phyloP scores from a whole-genome alignment of 306 rosid genomes.

The Bauhinia variegata region DNA sequence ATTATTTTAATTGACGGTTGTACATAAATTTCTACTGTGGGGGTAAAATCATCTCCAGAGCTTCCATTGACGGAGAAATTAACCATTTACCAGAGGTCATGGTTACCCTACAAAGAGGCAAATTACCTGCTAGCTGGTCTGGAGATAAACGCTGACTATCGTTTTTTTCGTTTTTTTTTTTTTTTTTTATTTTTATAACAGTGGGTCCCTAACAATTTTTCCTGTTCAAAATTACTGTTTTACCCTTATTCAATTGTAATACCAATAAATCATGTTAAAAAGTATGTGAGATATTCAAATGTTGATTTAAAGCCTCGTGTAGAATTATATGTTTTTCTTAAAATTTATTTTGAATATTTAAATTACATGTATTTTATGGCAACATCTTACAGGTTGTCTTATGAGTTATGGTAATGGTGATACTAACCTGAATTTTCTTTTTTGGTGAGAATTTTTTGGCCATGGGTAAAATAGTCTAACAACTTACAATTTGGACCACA shows the following conservation, averaged over 20 bases:
- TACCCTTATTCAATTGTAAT: constrained; percentile 29
- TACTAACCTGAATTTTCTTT: too few relatives aligned
- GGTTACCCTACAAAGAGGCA: neutral
- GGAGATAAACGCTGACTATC: constrained; percentile 28
- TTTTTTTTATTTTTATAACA: too few relatives aligned
- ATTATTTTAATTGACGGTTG: constrained; percentile 34
- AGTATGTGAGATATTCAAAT: constrained; percentile 18
- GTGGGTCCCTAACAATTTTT: constrained; percentile 34
- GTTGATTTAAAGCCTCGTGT: neutral
- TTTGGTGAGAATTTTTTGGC: too few relatives aligned
- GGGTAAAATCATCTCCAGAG: constrained; percentile 27
- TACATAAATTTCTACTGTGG: constrained; percentile 29
- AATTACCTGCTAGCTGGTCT: neutral
- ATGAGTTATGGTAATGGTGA: too few relatives aligned
- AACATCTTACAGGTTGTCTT: too few relatives aligned
- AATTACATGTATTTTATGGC: too few relatives aligned
- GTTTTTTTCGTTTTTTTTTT: too few relatives aligned
- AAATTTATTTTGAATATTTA: neutral
- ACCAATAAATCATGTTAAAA: constrained; percentile 29
- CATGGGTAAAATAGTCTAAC: too few relatives aligned
- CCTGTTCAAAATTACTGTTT: constrained; percentile 11
- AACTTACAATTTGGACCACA: too few relatives aligned
- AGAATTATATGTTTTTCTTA: neutral
- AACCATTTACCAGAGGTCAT: neutral
- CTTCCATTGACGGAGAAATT: constrained; percentile 32